phyloP scores from a whole-genome alignment of 2,329 filamentous ascomycete species.

The Arthrobotrys musiformis region DNA sequence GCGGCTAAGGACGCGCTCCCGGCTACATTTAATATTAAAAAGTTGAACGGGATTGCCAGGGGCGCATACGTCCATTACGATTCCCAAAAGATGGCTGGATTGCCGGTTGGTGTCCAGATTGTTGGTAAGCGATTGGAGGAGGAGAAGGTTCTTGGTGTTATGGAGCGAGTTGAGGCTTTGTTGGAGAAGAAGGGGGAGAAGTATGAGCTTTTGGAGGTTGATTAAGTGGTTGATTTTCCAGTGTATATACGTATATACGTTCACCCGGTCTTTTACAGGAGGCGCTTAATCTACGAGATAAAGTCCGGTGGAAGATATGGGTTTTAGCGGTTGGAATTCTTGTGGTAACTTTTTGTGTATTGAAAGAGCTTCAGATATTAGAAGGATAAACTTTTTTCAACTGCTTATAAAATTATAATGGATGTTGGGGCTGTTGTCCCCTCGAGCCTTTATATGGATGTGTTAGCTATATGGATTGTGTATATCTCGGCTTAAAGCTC shows the following conservation, averaged over 20 bases:
- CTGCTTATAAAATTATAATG: not conserved
- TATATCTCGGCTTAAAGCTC: slow-evolving; percentile 23
- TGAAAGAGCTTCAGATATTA: not conserved
- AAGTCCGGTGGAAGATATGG: too few relatives aligned
- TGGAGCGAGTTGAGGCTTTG: slow-evolving; percentile 81
- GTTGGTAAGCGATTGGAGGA: slow-evolving; percentile 83
- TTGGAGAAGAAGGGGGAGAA: slow-evolving; percentile 68
- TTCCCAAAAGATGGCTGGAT: slow-evolving; percentile 81
- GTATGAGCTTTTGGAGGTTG: slow-evolving; percentile 65
- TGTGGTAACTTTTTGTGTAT: not conserved
- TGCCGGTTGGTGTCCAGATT: slow-evolving; percentile 87
- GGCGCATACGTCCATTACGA: slow-evolving; percentile 91
- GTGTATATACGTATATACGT: not conserved
- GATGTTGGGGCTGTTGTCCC: not conserved
- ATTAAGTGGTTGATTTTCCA: slow-evolving; percentile 7
- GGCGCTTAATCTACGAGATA: too few relatives aligned
- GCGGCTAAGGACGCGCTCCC: slow-evolving; percentile 74
- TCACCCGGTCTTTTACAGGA: too few relatives aligned
- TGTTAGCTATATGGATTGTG: not conserved
- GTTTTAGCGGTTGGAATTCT: not conserved
- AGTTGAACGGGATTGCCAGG: slow-evolving; percentile 80
- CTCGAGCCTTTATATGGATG: slow-evolving; percentile 2
- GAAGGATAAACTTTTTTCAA: not conserved
- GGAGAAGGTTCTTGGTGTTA: slow-evolving; percentile 84
- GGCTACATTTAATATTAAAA: slow-evolving; percentile 69